phyloP scores from a whole-genome alignment of 1,139 yeast genomes.

The Zygoascus hellenicus region DNA sequence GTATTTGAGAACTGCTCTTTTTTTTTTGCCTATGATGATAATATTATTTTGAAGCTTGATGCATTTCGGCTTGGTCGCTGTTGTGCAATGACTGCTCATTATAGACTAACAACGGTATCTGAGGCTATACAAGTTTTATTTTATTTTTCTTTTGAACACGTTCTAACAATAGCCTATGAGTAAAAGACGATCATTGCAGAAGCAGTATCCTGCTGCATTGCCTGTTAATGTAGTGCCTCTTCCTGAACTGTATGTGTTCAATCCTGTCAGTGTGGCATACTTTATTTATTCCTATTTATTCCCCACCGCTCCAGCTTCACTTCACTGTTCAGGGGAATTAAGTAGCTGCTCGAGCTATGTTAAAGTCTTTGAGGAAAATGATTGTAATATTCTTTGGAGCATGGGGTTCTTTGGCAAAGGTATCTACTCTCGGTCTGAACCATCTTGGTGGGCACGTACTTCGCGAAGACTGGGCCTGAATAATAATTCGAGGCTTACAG shows the following conservation, averaged over 20 bases:
- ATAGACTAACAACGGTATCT: conserved; percentile 99
- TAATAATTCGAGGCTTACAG: conserved; percentile 32
- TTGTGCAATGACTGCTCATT: conserved; percentile 25
- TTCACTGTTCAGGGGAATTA: conserved; percentile 35
- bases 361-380: conserved; percentile 36
- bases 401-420: conserved; percentile 96
- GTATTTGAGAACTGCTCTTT: neutral
- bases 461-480: conserved; percentile 45
- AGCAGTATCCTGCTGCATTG: conserved; percentile 37
- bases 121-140: conserved; percentile 36
- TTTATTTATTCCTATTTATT: conserved; percentile 31
- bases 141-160: conserved; percentile 4
- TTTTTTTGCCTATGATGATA: conserved; percentile 2
- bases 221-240: conserved; percentile 43
- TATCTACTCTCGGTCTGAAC: conserved; percentile 79
- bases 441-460: conserved; percentile 76
- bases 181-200: conserved; percentile 31
- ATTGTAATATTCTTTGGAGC: conserved; percentile 65
- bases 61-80: conserved; percentile 17
- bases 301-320: conserved; percentile 35
- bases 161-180: conserved; percentile 9
- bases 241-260: conserved; percentile 36
- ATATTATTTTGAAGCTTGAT: conserved; percentile 16
- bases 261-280: conserved; percentile 33
- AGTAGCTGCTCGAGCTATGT: conserved; percentile 37